Conservation (phyloP, 177 flowering plant genomes). For the Vitis hybrid region DNA sequence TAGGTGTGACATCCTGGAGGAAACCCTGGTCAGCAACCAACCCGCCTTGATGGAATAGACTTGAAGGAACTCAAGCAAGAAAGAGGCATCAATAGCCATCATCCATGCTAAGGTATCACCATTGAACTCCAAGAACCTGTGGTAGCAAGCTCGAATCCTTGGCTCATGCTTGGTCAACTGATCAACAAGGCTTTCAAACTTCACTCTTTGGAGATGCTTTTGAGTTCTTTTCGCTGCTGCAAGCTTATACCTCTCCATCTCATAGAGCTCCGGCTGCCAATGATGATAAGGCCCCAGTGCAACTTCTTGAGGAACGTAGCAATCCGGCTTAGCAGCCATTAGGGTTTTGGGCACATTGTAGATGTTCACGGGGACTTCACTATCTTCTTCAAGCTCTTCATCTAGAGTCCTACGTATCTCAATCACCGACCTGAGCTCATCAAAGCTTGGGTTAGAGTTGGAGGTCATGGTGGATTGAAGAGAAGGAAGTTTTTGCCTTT, state of each 20-base stretch:
- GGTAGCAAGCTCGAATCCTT: slow-evolving; percentile 40
- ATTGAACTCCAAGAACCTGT: slow-evolving; percentile 34
- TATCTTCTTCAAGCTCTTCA: slow-evolving; percentile 28
- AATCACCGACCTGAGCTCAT: slow-evolving; percentile 39
- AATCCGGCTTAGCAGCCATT: slow-evolving; percentile 21
- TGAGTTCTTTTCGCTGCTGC: slow-evolving; percentile 30
- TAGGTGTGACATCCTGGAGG: slow-evolving; percentile 32
- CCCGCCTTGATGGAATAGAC: slow-evolving; percentile 19
- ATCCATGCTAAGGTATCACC: slow-evolving; percentile 54
- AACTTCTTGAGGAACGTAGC: slow-evolving; percentile 36
- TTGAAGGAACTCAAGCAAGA: slow-evolving; percentile 48
- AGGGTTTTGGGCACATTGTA: slow-evolving; percentile 42
- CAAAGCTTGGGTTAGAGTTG: slow-evolving; percentile 18
- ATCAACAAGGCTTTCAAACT: slow-evolving; percentile 24
- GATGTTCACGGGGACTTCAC: slow-evolving; percentile 24
- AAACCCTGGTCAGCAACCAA: slow-evolving; percentile 1
- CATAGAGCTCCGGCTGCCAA: slow-evolving; percentile 35
- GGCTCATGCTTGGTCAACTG: slow-evolving; percentile 21
- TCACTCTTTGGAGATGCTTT: slow-evolving; percentile 12
- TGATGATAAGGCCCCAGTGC: slow-evolving; percentile 50
- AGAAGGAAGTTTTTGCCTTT: not conserved
- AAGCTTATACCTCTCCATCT: slow-evolving; percentile 44
- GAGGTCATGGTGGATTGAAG: slow-evolving; percentile 6
- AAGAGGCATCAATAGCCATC: slow-evolving; percentile 54
- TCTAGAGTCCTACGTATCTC: slow-evolving; percentile 27